Evolutionary conservation across 1,284 basidiomycete genomes (phyloP).

Genomic region (Ustilago curta): DNA sequence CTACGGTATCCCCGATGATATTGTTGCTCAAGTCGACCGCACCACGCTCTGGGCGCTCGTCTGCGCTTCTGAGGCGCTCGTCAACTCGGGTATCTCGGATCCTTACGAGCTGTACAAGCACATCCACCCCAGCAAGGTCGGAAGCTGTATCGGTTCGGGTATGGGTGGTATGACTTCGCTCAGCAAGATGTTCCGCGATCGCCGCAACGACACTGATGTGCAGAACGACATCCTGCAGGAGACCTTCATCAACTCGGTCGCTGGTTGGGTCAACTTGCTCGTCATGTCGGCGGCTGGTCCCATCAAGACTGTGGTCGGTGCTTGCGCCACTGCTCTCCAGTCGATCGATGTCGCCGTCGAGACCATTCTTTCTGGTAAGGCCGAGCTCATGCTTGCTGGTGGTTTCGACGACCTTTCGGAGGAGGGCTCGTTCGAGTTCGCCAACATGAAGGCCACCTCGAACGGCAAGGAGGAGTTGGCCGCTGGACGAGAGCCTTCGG

Average conservation of each 20-base stretch:
- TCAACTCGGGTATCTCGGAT: slow-evolving; percentile 96
- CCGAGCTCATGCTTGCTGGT: slow-evolving; percentile 98
- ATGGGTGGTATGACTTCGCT: slow-evolving; percentile 86
- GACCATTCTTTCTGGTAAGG: slow-evolving; percentile 91
- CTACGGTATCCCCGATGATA: slow-evolving; percentile 98
- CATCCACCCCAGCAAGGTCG: slow-evolving; percentile 93
- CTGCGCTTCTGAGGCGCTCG: slow-evolving; percentile 89
- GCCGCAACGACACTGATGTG: slow-evolving; percentile 94
- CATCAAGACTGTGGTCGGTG: slow-evolving; percentile 98
- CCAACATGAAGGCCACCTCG: slow-evolving; percentile 99
- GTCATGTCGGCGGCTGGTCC: slow-evolving; percentile 76
- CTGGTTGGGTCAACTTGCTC: slow-evolving; percentile 96
- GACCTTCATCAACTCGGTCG: slow-evolving; percentile 73
- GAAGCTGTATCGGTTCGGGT: slow-evolving; percentile 75
- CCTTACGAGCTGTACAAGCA: slow-evolving; percentile 83
- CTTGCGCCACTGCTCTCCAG: slow-evolving; percentile 96
- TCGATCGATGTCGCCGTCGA: slow-evolving; percentile 98
- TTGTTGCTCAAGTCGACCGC: slow-evolving; percentile 92
- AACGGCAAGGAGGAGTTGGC: slow-evolving; percentile 96
- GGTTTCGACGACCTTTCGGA: slow-evolving; percentile 98
- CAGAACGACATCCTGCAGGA: slow-evolving; percentile 99
- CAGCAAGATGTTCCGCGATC: slow-evolving; percentile 91
- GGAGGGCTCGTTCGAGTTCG: slow-evolving; percentile 91
- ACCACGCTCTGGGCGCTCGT: slow-evolving; percentile 97
- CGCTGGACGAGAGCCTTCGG: slow-evolving; percentile 95